Evolutionary conservation across 495 filamentous ascomycete genomes (phyloP), one percentile per base, ranked within the genome.

Genomic region (Oidiodendron maius): DNA sequence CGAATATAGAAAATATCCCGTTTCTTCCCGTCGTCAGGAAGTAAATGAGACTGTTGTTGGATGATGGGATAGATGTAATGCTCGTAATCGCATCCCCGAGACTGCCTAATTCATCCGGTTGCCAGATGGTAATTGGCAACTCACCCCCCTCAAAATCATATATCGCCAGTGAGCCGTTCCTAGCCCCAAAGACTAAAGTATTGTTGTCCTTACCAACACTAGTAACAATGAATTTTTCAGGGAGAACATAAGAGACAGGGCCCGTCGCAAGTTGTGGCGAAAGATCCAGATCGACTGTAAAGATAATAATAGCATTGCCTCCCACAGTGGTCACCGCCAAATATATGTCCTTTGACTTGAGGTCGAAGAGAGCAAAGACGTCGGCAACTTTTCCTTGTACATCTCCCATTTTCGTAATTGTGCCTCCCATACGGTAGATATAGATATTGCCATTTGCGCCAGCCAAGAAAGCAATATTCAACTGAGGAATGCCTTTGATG

Each of bases 11-110:
- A 53, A 83, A 89, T 25, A 64, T 75, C 0, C 89, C 87, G 63
- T 95, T 84, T 35, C 91, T 77, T 24, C 81, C 84, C 23, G 83
- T 80, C 0, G 84, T 84, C 16, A 94, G 53, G 30, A 89, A 67
- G 35, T 68, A 76, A 25, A 25, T 58, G 3, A 21, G 53, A 2
- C 47, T 13, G 15, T 10, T 15, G 22, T 4, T 22, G 46, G 39
- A 18, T 60, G 44, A 48, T 11, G 51, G 65, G 18, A 72, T 61
- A 9, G 64, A 56, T 4, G 71, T 56, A 25, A 96, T 80, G 5
- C 71, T 69, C 0, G 83, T 94, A 41, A 96, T 73, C 11, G 86
- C 76, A 44, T 95, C 87, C 50, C 72, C 71, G 18, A 17, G 11
- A 22, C 41, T 28, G 21, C 18, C 16, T 17, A 20, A 24, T 4